These are phyloP conservation scores for Wickerhamiella azyma DNA, from an alignment of 805 yeast species.

Conservation along the genomic window DNA sequence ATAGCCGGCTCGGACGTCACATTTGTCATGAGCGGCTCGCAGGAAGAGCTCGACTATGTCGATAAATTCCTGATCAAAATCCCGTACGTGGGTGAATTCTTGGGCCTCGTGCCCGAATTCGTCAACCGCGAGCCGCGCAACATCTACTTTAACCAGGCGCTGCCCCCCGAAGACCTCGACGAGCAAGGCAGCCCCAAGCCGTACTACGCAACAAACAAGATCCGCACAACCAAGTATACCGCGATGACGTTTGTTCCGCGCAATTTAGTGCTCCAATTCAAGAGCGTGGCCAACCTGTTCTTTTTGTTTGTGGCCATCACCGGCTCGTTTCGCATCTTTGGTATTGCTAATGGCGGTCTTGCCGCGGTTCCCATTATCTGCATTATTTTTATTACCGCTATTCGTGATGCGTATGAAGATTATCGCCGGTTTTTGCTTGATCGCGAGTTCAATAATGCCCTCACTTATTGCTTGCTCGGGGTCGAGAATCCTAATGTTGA, in stretches of 20 bases:
- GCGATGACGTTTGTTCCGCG: slow-evolving; percentile 83
- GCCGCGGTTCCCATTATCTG: slow-evolving; percentile 75
- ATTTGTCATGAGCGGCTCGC: background rate
- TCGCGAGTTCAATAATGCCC: slow-evolving; percentile 54
- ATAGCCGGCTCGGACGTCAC: background rate
- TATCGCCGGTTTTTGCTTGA: slow-evolving; percentile 53
- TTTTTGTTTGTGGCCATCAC: slow-evolving; percentile 69
- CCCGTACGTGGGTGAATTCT: slow-evolving; percentile 14
- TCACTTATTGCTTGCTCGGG: slow-evolving; percentile 47
- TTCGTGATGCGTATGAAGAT: slow-evolving; percentile 72
- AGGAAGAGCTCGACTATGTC: background rate
- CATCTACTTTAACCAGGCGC: slow-evolving; percentile 36
- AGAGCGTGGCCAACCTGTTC: slow-evolving; percentile 81
- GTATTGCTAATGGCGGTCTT: slow-evolving; percentile 58
- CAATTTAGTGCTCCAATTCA: slow-evolving; percentile 66
- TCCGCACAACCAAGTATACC: slow-evolving; percentile 92
- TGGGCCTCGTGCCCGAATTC: slow-evolving; percentile 13
- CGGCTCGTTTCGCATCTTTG: slow-evolving; percentile 65
- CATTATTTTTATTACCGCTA: slow-evolving; percentile 58
- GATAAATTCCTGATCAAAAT: slow-evolving; percentile 22
- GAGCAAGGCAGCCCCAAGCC: slow-evolving; percentile 43
- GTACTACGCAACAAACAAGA: slow-evolving; percentile 75
- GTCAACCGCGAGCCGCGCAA: slow-evolving; percentile 24
- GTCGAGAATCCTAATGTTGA: slow-evolving; percentile 46
- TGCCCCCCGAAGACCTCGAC: slow-evolving; percentile 35